These are phyloP conservation scores for Penicillium corylophilum DNA, from an alignment of 2,329 filamentous ascomycete genomes.

Conservation along the genomic window DNA sequence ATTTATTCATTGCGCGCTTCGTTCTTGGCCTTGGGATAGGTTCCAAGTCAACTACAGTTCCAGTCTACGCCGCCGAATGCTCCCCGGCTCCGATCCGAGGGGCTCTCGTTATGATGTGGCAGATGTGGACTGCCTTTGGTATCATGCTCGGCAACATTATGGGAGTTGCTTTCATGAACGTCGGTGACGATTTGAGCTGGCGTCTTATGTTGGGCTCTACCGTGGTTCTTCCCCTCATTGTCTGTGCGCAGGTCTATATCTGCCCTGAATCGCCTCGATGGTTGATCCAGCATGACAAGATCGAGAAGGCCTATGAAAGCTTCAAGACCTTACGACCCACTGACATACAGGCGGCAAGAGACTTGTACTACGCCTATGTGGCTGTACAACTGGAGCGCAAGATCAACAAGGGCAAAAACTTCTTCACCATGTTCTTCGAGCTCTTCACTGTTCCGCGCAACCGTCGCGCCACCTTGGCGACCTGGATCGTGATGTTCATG, in stretches of 20 bases:
- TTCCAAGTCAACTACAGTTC: slow-evolving; percentile 46
- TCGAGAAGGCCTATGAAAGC: slow-evolving; percentile 49
- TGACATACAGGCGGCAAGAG: slow-evolving; percentile 55
- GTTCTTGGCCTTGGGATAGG: slow-evolving; percentile 46
- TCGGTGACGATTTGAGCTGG: slow-evolving; percentile 58
- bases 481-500: slow-evolving; percentile 66
- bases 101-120: slow-evolving; percentile 54
- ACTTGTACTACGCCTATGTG: slow-evolving; percentile 57
- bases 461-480: slow-evolving; percentile 57
- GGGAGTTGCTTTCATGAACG: slow-evolving; percentile 48
- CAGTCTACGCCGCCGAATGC: slow-evolving; percentile 50
- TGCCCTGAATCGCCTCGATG: slow-evolving; percentile 59
- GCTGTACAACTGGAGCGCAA: slow-evolving; percentile 62
- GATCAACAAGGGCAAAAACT: slow-evolving; percentile 51
- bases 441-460: slow-evolving; percentile 63
- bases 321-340: slow-evolving; percentile 50
- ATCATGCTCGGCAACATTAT: slow-evolving; percentile 51
- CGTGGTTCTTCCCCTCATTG: slow-evolving; percentile 57
- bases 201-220: slow-evolving; percentile 67
- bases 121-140: slow-evolving; percentile 50
- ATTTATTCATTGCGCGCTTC: slow-evolving; percentile 44
- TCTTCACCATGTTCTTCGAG: slow-evolving; percentile 56
- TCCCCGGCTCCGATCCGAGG: slow-evolving; percentile 51
- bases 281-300: slow-evolving; percentile 50
- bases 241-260: slow-evolving; percentile 62